Conservation (phyloP, 169 alveolate species). For the Cryptosporidium felis region DNA sequence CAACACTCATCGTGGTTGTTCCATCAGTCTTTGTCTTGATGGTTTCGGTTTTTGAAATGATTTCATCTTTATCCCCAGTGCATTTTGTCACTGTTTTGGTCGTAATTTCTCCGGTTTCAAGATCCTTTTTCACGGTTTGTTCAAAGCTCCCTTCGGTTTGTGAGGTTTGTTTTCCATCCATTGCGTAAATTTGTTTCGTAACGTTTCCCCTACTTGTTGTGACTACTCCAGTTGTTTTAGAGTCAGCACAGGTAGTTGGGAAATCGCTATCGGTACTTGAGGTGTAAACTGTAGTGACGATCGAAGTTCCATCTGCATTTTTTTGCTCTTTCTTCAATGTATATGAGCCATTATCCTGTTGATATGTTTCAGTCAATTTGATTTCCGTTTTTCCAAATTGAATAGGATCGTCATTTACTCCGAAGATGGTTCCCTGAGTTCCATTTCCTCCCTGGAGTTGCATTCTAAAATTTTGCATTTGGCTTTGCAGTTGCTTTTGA, state of each 20-base stretch:
- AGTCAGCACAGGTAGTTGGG: background rate
- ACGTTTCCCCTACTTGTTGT: constrained; percentile 9
- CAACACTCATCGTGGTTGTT: constrained; percentile 1
- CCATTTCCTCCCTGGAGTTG: background rate
- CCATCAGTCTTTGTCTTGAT: constrained; percentile 2
- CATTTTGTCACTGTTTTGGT: constrained; percentile 1
- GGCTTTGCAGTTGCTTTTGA: background rate
- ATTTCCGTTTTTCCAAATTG: constrained; percentile 32
- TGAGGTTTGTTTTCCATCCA: constrained; percentile 27
- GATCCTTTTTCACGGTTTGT: background rate
- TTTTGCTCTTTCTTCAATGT: constrained; percentile 22
- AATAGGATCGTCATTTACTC: background rate
- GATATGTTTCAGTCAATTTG: constrained; percentile 9
- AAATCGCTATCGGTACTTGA: background rate
- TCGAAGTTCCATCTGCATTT: constrained; percentile 16
- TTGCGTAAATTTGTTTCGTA: background rate
- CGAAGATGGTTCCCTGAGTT: background rate
- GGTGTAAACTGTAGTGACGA: constrained; percentile 1
- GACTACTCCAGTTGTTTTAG: too few species aligned
- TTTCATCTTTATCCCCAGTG: background rate
- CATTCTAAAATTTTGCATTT: background rate
- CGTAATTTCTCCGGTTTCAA: background rate
- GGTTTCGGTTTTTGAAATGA: constrained; percentile 15
- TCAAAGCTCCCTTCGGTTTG: constrained; percentile 17
- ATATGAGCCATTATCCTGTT: constrained; percentile 22